Evolutionary conservation across 805 yeast genomes (phyloP), one percentile per base, ranked within the genome.

Genomic region (Kodamaea neixiangensis): DNA sequence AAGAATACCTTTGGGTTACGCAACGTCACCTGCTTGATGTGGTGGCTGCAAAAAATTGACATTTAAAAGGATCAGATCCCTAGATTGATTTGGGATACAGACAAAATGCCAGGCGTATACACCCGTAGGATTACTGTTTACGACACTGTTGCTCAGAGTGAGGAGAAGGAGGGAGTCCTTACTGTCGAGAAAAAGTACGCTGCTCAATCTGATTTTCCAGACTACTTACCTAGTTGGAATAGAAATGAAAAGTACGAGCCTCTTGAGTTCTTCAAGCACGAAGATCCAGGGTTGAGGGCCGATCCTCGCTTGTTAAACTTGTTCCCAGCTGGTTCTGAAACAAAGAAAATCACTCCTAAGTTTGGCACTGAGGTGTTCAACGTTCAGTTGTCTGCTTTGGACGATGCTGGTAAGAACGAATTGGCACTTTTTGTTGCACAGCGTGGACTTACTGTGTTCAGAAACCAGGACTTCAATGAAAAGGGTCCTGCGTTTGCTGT

Each of bases 401-500:
- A 43, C 45, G 51, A 44, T 19, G 47, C 49, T 11, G 61, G 59
- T 6, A 59, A 59, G 37, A 60, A 59, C 48, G 59, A 59, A 34
- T 50, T 59, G 48, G 61, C 63, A 3, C 47, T 56, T 14, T 53
- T 54, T 14, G 57, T 58, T 15, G 63, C 63, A 5, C 54, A 58
- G 44, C 45, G 61, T 14, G 63, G 63, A 2, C 58, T 59, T n/a
- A 57, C 54, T 33, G 61, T 56, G 3, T 58, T 58, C 50, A 42
- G 61, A 10, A 48, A 57, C 54, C 62, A 58, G 46, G 52, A 49
- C 37, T 45, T 49, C 37, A 44, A 44, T 19, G 46, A 52, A 18
- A 61, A 66, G 21, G 72, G 72, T 2, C 75, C 75, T 7, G 54
- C 58, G 22, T 69, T 59, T 50, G 63, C 64, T 29, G 60, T 62